Base-by-base conservation (phyloP, 2,329 filamentous ascomycete species). In the Trichoderma hamatum region DNA sequence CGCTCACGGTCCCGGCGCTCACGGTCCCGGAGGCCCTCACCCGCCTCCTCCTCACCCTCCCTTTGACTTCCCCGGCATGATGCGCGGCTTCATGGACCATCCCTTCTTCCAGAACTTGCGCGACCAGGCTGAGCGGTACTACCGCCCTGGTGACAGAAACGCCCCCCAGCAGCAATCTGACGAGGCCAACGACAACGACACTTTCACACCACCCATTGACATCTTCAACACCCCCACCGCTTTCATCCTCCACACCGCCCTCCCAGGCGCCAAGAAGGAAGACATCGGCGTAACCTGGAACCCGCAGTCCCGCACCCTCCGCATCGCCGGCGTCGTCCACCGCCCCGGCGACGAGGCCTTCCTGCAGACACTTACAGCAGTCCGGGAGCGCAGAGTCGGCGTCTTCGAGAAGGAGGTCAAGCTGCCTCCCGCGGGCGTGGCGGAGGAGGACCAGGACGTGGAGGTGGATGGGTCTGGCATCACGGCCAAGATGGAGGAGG, bases 231-330 rank as follows among this genome's bases (percentile, higher is more conserved):
- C 89, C 5, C 80, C 87, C 7, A 80, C 82, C 36, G 80, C 87
- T 16, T 94, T 89, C 77, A 82, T 93, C 54, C 81, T 96, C 10
- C 92, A 96, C 78, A 82, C 94, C 74, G 90, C 92, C 1, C 84
- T 96, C 0, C 92, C 93, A 0, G 93, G 93, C 30, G 92, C 90
- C 1, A 90, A 90, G 80, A 94, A 94, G 80, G 86, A 92, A 74
- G 92, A 96, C 75, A 82, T 96, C 6, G 90, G 86, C 69, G 87
- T 96, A 56, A 89, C 90, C 78, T 96, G 91, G 87, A 88, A 95
- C 73, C 84, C 87, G 0, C 90, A 92, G 69, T 88, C 87, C 75
- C 85, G 84, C 58, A 82, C 86, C 67, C 82, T 96, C 52, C 87
- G 84, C 73, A 82, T 96, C 67, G 85, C 89, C 1, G 93, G 93